Evolutionary conservation across 2,329 filamentous ascomycete genomes (phyloP).

Genomic region (Calonectria pseudoturangicola): DNA sequence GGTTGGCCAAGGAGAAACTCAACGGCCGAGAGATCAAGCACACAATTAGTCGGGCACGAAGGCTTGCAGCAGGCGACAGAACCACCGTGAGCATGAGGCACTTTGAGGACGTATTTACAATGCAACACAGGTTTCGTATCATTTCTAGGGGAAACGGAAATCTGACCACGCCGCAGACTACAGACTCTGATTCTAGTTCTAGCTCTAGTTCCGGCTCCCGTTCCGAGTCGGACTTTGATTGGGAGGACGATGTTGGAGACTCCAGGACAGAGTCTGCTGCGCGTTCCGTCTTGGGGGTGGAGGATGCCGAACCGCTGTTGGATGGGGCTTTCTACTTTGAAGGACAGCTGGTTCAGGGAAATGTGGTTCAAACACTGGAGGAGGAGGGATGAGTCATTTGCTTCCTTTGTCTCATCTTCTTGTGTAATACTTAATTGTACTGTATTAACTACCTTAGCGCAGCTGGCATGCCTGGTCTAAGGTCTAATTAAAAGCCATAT

Average conservation of each 20-base stretch:
- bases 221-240: background rate
- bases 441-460: background rate
- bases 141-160: background rate
- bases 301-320: background rate
- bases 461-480: background rate
- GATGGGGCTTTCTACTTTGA: background rate
- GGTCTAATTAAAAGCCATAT: slow-evolving; percentile 49
- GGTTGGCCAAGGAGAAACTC: slow-evolving; percentile 13
- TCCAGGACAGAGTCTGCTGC: background rate
- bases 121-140: slow-evolving; percentile 11
- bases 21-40: slow-evolving; percentile 50
- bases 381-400: background rate
- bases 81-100: slow-evolving; percentile 19
- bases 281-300: background rate
- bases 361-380: background rate
- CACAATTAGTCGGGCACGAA: slow-evolving; percentile 34
- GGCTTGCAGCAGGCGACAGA: slow-evolving; percentile 27
- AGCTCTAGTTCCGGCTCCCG: no score
- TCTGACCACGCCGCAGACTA: background rate
- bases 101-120: slow-evolving; percentile 31
- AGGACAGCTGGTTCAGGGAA: background rate
- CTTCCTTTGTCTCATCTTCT: background rate
- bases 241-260: background rate
- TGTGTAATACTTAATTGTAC: background rate
- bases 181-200: background rate